Evolutionary conservation across 495 filamentous ascomycete genomes (phyloP).

Genomic region (Aspergillus nidulans): DNA sequence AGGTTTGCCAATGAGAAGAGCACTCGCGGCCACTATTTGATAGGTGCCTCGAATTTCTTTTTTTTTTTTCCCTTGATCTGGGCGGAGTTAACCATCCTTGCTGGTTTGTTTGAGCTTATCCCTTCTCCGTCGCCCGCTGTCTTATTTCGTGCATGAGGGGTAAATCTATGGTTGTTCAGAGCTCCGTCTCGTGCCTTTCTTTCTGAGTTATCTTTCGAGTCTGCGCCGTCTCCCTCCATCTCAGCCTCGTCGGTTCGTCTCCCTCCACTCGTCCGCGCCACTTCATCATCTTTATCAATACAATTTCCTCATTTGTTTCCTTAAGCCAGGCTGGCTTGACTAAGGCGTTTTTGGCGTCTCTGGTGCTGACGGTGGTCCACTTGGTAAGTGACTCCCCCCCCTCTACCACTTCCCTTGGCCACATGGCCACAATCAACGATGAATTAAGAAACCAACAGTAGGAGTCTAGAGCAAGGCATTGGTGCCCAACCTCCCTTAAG

Average conservation of each 20-base stretch:
- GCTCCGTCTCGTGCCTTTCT: background rate
- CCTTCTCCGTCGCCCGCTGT: background rate
- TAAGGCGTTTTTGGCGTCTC: constrained; percentile 1
- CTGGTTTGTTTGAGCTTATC: background rate
- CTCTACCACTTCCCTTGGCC: background rate
- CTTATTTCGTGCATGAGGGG: constrained; percentile 8
- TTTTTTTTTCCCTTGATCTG: background rate
- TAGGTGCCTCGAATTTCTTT: background rate
- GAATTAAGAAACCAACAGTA: background rate
- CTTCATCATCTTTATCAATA: background rate
- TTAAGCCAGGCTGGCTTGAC: background rate
- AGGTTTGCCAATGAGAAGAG: background rate
- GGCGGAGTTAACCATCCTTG: background rate
- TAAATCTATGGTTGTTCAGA: background rate
- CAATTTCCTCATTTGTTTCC: background rate
- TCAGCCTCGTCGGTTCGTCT: background rate
- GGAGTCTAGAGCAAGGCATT: background rate
- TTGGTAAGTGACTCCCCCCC: background rate
- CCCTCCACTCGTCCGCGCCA: background rate
- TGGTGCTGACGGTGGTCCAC: constrained; percentile 3
- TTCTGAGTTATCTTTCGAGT: background rate
- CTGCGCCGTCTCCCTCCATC: background rate
- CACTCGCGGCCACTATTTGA: background rate
- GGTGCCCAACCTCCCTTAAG: background rate
- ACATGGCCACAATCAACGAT: background rate